Percentiles rank a stretch among this genome's conserved stretches.
Conservation (phyloP, 2,329 filamentous ascomycete species). For the Venturiaceae sp. region DNA sequence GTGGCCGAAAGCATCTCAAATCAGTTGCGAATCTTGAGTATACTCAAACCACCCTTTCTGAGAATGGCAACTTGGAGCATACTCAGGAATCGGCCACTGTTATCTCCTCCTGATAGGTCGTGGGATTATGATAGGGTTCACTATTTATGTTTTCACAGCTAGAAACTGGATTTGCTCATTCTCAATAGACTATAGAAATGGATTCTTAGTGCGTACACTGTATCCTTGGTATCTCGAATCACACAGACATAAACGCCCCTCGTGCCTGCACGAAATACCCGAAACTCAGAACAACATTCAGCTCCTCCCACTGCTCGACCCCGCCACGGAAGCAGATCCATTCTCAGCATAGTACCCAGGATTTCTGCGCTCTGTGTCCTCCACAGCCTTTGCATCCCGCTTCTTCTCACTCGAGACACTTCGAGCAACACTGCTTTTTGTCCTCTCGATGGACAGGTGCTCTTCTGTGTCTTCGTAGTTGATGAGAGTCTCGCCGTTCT, state of each 20-base stretch:
- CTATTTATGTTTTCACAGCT: too few relatives aligned
- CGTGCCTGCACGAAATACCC: background rate
- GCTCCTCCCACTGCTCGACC: too few relatives aligned
- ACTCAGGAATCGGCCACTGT: too few relatives aligned
- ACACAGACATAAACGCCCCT: background rate
- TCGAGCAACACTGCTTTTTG: background rate
- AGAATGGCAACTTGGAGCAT: too few relatives aligned
- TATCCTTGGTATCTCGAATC: background rate
- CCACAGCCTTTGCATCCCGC: background rate
- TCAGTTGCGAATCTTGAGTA: too few relatives aligned
- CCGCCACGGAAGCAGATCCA: background rate
- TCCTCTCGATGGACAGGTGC: conserved; percentile 22
- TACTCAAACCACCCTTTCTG: too few relatives aligned
- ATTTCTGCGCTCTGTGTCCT: background rate
- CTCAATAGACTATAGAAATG: too few relatives aligned
- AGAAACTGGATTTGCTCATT: too few relatives aligned
- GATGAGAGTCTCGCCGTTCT: conserved; percentile 36
- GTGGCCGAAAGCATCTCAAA: too few relatives aligned
- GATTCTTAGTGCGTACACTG: background rate
- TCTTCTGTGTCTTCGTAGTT: conserved; percentile 27
- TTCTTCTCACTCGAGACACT: background rate
- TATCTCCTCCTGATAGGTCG: too few relatives aligned
- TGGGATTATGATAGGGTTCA: too few relatives aligned
- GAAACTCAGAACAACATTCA: too few relatives aligned
- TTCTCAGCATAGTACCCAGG: background rate